These are phyloP conservation scores for Backusella liffmaniae DNA, from an alignment of 192 early-diverging fungal genomes.

Conservation along the genomic window DNA sequence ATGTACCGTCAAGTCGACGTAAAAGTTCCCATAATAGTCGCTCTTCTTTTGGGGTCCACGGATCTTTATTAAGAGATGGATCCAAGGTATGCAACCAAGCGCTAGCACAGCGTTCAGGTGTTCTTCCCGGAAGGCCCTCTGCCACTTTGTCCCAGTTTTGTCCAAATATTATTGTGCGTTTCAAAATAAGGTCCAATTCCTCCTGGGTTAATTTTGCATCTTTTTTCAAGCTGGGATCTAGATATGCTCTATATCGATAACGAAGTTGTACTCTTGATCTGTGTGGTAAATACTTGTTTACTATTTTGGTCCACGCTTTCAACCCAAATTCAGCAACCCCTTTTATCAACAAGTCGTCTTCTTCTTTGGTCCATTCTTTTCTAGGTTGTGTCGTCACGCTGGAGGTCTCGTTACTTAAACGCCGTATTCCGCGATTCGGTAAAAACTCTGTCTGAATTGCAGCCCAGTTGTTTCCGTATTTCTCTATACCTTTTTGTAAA, in stretches of 20 bases:
- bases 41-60: constrained; percentile 14
- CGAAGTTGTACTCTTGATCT: neutral
- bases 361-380: constrained; percentile 18
- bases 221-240: neutral
- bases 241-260: neutral
- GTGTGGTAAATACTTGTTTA: neutral
- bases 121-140: neutral
- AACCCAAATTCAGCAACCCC: constrained; percentile 4
- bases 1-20: neutral
- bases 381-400: neutral
- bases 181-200: constrained; percentile 20
- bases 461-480: constrained; percentile 17
- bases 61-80: neutral
- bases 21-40: constrained; percentile 25
- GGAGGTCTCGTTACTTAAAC: neutral
- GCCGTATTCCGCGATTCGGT: constrained; percentile 8
- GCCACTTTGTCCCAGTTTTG: neutral
- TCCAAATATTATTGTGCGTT: constrained; percentile 15
- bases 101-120: neutral
- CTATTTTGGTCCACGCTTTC: constrained; percentile 17
- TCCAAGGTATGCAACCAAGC: neutral
- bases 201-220: constrained; percentile 12
- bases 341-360: constrained; percentile 10
- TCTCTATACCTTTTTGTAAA: neutral
- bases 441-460: constrained; percentile 10